Evolutionary conservation across 2,329 filamentous ascomycete genomes (phyloP).

Genomic region (Paecilomyces fulvus): DNA sequence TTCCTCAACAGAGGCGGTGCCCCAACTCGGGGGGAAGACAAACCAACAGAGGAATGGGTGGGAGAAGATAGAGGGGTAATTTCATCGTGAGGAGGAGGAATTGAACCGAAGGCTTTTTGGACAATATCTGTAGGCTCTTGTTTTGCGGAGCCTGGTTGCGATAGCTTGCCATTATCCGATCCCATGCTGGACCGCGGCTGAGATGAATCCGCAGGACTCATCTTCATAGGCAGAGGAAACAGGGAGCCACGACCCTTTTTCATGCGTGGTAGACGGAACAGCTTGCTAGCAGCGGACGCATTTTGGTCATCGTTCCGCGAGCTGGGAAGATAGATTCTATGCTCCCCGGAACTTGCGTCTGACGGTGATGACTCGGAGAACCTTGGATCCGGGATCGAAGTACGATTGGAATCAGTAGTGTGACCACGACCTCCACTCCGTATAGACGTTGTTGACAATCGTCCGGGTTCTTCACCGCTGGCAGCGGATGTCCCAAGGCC

Average conservation of each 20-base stretch:
- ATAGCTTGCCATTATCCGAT: conserved; percentile 8
- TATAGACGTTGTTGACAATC: conserved; percentile 41
- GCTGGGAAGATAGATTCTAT: conserved; percentile 49
- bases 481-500: conserved; percentile 37
- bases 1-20: conserved; percentile 46
- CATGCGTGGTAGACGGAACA: conserved; percentile 73
- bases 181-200: conserved; percentile 27
- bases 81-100: conserved; percentile 22
- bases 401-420: conserved; percentile 52
- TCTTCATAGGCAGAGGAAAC: conserved; percentile 81
- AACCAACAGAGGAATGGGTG: conserved; percentile 44
- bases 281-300: conserved; percentile 56
- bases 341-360: conserved; percentile 70
- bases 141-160: conserved; percentile 20
- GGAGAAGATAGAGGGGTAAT: conserved; percentile 40
- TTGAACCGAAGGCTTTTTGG: conserved; percentile 16
- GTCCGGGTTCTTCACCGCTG: conserved; percentile 54
- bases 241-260: conserved; percentile 67
- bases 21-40: conserved; percentile 37
- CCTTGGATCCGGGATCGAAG: conserved; percentile 55
- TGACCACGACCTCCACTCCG: conserved; percentile 48
- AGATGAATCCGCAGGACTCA: conserved; percentile 38
- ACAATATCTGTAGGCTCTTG: conserved; percentile 10
- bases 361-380: conserved; percentile 84
- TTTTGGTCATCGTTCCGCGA: conserved; percentile 52